Base-by-base conservation (phyloP, 2,329 filamentous ascomycete genomes). In the Aspergillus thermomutatus region DNA sequence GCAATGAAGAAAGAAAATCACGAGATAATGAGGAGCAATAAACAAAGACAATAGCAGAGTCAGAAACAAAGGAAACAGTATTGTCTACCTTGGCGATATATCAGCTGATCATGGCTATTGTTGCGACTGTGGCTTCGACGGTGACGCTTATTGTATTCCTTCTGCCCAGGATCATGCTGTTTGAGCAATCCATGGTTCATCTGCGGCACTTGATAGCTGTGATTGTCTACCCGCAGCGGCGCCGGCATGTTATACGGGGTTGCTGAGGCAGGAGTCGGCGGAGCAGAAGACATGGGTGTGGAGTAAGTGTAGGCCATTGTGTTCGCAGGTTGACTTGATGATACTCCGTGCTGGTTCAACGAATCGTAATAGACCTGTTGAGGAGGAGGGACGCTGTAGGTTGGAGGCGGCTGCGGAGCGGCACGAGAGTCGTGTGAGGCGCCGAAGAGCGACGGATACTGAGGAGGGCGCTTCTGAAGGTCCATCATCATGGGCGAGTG, bases 391-490 rank as follows among this genome's bases (percentile, higher is more conserved):
- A n/a, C 25, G 45, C 21, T 3, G 52, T 53, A 49, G 21, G 66
- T 60, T 53, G 68, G 61, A 52, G 65, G 63, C 25, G 64, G 56
- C 25, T 58, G 48, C 34, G 64, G 58, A 51, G 65, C 27, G 21
- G 59, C 49, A 52, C 66, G 67, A 59, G 68, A 58, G 53, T 71
- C 68, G 54, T 67, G 69, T n/a, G 70, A 61, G 43, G 58, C 58
- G 41, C 67, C 66, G 47, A 72, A 65, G 34, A 69, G 65, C 19
- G 69, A 69, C 14, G 69, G 67, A 50, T 71, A 71, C 17, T 60
- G 58, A 26, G 54, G 48, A 40, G 55, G 60, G 28, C 63, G 59
- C 53, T 65, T 65, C 34, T 66, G 63, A 40, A 62, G 66, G 62
- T 66, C 61, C 64, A 66, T 66, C 64, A 67, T 66, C 49, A 48